Evolutionary conservation across 1,284 basidiomycete genomes (phyloP).

Genomic region (Fistulina hepatica): DNA sequence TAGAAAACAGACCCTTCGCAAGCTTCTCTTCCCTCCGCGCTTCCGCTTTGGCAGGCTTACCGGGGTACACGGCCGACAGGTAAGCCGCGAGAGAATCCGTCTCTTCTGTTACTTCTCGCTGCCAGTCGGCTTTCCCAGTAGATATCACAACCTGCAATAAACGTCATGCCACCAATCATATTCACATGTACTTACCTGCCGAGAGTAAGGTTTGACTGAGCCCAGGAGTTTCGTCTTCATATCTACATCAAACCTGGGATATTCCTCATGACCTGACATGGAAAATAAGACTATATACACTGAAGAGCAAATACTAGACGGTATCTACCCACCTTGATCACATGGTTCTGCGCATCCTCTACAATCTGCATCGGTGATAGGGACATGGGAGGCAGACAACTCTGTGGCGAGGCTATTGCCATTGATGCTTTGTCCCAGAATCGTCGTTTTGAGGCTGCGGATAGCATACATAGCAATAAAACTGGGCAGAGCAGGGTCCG

Average conservation of each 20-base stretch:
- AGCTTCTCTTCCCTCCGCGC: conserved; percentile 17
- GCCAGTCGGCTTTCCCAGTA: conserved; percentile 84
- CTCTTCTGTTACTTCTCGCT: conserved; percentile 60
- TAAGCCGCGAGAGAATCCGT: conserved; percentile 57
- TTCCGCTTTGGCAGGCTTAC: conserved; percentile 17
- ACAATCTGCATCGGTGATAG: conserved; percentile 55
- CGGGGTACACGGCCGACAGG: conserved; percentile 32
- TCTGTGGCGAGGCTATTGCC: not conserved
- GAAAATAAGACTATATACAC: conserved; percentile 17
- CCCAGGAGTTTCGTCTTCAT: conserved; percentile 73
- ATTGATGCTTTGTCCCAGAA: not conserved
- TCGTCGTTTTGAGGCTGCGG: not conserved
- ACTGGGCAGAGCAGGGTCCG: too few species aligned
- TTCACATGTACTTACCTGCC: conserved; percentile 44
- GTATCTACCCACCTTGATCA: conserved; percentile 41
- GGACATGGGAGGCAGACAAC: conserved; percentile 26
- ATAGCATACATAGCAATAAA: not conserved
- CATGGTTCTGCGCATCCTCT: conserved; percentile 71
- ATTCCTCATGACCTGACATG: conserved; percentile 56
- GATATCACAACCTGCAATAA: conserved; percentile 65
- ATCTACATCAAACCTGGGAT: conserved; percentile 69
- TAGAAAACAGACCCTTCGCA: conserved; percentile 45
- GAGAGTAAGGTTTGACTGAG: conserved; percentile 69
- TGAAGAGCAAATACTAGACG: conserved; percentile 22
- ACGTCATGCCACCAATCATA: not conserved